phyloP scores from a whole-genome alignment of 495 filamentous ascomycete genomes.

The Xylaria scruposa region DNA sequence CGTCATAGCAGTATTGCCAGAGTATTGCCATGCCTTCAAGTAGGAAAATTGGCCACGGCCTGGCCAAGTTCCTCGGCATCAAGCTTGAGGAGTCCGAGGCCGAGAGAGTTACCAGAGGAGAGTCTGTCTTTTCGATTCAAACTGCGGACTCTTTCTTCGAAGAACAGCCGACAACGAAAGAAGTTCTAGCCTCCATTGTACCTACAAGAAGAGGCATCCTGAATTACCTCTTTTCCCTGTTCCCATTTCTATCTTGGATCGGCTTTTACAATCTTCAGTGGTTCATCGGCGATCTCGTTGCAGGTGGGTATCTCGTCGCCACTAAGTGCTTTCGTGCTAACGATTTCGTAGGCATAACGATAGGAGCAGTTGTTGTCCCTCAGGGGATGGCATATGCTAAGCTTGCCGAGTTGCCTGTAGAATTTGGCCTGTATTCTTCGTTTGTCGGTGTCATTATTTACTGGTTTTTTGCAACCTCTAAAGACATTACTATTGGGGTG shows the following conservation, averaged over 20 bases:
- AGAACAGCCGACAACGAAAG: constrained; percentile 73
- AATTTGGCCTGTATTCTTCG: constrained; percentile 94
- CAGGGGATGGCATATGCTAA: constrained; percentile 98
- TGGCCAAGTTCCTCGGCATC: constrained; percentile 86
- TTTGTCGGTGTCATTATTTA: constrained; percentile 98
- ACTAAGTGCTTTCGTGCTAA: constrained; percentile 24
- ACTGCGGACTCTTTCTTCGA: constrained; percentile 85
- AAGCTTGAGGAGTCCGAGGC: constrained; percentile 71
- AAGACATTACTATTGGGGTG: constrained; percentile 99
- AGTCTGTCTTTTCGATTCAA: constrained; percentile 78
- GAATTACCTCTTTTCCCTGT: constrained; percentile 71
- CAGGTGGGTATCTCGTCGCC: constrained; percentile 63
- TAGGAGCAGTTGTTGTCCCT: constrained; percentile 93
- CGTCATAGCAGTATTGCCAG: neutral
- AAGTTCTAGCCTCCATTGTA: constrained; percentile 70
- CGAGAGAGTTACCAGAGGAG: constrained; percentile 68
- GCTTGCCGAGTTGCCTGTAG: constrained; percentile 74
- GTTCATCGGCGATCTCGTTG: constrained; percentile 87
- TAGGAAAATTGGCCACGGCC: constrained; percentile 64
- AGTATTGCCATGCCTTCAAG: constrained; percentile 33
- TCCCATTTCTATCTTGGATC: constrained; percentile 92
- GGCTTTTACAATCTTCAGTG: constrained; percentile 85
- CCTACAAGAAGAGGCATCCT: constrained; percentile 62
- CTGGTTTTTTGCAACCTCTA: constrained; percentile 99
- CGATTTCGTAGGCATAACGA: constrained; percentile 74